phyloP scores from a whole-genome alignment of 345 rosid genomes.

The Pistacia vera region DNA sequence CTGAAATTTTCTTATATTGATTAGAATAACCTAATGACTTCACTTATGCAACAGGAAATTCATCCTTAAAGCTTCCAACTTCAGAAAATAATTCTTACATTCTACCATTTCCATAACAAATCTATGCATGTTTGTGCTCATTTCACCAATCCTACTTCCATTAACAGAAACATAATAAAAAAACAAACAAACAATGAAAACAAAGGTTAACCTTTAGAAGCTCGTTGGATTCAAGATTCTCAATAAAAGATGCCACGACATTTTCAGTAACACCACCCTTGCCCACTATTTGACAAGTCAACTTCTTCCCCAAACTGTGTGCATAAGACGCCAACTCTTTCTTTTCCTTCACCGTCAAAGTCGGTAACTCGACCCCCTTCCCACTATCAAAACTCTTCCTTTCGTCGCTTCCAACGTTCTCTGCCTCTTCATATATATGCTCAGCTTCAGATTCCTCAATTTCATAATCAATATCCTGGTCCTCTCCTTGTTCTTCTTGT shows the following conservation, averaged over 20 bases:
- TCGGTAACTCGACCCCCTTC: conserved; percentile 20
- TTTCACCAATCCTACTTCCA: not conserved
- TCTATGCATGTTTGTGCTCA: not conserved
- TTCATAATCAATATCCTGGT: not conserved
- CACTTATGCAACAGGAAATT: not conserved
- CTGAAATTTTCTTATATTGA: not conserved
- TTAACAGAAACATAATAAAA: not conserved
- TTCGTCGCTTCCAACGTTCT: not conserved
- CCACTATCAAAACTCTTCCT: not conserved
- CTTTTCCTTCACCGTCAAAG: conserved; percentile 43
- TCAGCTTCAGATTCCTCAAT: conserved; percentile 6
- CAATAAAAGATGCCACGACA: conserved; percentile 32
- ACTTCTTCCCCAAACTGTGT: conserved; percentile 38
- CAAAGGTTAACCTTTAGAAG: conserved; percentile 33
- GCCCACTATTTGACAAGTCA: conserved; percentile 38
- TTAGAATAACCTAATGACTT: not conserved
- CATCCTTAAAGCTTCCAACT: not conserved
- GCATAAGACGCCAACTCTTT: conserved; percentile 45
- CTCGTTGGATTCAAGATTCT: conserved; percentile 46
- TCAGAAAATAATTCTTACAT: not conserved
- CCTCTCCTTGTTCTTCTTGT: conserved; percentile 5
- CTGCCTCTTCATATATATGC: not conserved
- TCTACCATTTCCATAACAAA: not conserved
- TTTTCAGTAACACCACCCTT: conserved; percentile 40
- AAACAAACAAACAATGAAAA: not conserved